phyloP scores from a whole-genome alignment of 2,329 filamentous ascomycete species.

The Exserohilum rostratum region DNA sequence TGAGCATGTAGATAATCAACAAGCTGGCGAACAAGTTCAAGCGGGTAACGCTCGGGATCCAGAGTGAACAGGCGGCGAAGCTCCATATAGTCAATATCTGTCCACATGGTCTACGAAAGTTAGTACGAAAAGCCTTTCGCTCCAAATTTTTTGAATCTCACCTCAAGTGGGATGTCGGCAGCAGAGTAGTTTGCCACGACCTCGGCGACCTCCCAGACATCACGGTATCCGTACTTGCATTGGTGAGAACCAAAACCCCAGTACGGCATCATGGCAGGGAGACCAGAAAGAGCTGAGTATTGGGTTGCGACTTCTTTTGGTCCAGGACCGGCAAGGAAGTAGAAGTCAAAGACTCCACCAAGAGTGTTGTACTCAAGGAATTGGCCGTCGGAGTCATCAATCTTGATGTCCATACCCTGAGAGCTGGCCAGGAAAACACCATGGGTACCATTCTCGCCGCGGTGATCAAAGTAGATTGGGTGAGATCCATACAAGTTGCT shows the following conservation, averaged over 20 bases:
- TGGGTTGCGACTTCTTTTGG: constrained; percentile 56
- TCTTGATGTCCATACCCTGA: constrained; percentile 71
- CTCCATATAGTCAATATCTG: constrained; percentile 74
- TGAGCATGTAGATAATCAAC: constrained; percentile 69
- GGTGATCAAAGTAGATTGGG: constrained; percentile 77
- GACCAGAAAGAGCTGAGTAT: constrained; percentile 56
- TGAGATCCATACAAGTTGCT: constrained; percentile 76
- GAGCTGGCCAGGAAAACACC: constrained; percentile 45
- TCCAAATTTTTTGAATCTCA: not conserved
- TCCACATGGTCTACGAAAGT: constrained; percentile 69
- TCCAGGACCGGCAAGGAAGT: constrained; percentile 57
- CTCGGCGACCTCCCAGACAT: constrained; percentile 68
- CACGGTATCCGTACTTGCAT: constrained; percentile 58
- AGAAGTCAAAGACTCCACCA: constrained; percentile 77
- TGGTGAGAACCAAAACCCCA: constrained; percentile 60
- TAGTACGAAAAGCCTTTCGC: not conserved
- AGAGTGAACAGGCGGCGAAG: constrained; percentile 66
- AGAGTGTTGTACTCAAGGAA: constrained; percentile 80
- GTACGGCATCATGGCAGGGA: constrained; percentile 58
- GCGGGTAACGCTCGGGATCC: constrained; percentile 68
- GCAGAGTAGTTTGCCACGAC: constrained; percentile 71
- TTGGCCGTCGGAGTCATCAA: constrained; percentile 69
- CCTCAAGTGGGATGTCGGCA: constrained; percentile 62
- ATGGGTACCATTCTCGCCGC: constrained; percentile 54
- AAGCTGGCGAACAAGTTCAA: constrained; percentile 66